A percentile compares a stretch with the other conserved stretches of the same genome.
phyloP scores from a whole-genome alignment of 345 rosid genomes.

The Bruguiera sexangula region DNA sequence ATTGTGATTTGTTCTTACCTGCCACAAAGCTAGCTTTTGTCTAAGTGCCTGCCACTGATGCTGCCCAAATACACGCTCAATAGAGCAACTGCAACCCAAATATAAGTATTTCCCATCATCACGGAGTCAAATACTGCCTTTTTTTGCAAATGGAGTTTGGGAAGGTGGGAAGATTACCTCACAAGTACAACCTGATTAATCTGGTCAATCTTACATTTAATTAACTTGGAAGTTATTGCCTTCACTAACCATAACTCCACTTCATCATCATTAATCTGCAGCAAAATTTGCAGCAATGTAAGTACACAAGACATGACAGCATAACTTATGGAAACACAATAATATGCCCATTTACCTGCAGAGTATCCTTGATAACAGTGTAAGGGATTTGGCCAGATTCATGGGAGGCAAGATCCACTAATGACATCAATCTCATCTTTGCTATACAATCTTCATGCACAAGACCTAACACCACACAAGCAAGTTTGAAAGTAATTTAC shows the following conservation, averaged over 20 bases:
- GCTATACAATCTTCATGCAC: slow-evolving; percentile 80
- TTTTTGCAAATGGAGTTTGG: background rate
- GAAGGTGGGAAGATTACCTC: slow-evolving; percentile 39
- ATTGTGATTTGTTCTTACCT: slow-evolving; percentile 39
- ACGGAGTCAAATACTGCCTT: background rate
- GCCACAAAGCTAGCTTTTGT: slow-evolving; percentile 68
- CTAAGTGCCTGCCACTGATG: slow-evolving; percentile 69
- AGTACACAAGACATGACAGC: slow-evolving; percentile 1
- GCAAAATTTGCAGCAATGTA: slow-evolving; percentile 1
- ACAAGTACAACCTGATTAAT: slow-evolving; percentile 78
- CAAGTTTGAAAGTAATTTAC: background rate
- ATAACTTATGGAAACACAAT: slow-evolving; percentile 8
- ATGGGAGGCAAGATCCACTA: slow-evolving; percentile 70
- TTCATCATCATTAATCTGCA: slow-evolving; percentile 75
- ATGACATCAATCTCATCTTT: slow-evolving; percentile 83
- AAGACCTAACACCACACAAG: slow-evolving; percentile 48
- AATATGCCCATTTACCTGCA: slow-evolving; percentile 45
- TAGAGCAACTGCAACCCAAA: slow-evolving; percentile 53
- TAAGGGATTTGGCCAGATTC: slow-evolving; percentile 72
- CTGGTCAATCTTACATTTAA: slow-evolving; percentile 88
- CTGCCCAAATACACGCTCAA: slow-evolving; percentile 68
- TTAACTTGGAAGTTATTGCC: slow-evolving; percentile 74
- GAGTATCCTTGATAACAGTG: slow-evolving; percentile 57
- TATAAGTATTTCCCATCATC: background rate
- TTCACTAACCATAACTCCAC: slow-evolving; percentile 85